A percentile compares a stretch with the other conserved stretches of the same genome.
Evolutionary conservation across 306 rosid genomes (phyloP).

Genomic region (Spatholobus suberectus): DNA sequence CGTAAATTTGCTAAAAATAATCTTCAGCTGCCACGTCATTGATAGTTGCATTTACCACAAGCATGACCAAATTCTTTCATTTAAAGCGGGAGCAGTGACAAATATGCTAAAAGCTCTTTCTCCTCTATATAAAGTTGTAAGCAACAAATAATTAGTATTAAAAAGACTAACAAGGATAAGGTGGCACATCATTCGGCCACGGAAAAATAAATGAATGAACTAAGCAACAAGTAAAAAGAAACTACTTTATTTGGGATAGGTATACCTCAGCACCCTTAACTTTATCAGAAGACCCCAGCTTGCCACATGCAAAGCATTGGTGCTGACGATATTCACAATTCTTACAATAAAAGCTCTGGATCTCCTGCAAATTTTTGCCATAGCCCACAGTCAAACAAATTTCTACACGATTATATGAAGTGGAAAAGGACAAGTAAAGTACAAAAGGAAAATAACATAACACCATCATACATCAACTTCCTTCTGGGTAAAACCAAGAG

Average conservation of each 20-base stretch:
- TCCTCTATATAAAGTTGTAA: slow-evolving; percentile 5
- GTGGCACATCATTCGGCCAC: background rate
- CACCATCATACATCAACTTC: slow-evolving; percentile 71
- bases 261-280: slow-evolving; percentile 79
- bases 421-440: slow-evolving; percentile 17
- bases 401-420: slow-evolving; percentile 17
- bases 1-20: background rate
- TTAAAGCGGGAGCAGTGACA: background rate
- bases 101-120: background rate
- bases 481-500: slow-evolving; percentile 73
- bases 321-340: slow-evolving; percentile 78
- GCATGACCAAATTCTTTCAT: background rate
- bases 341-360: slow-evolving; percentile 64
- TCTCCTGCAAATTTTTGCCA: slow-evolving; percentile 58
- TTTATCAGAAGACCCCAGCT: slow-evolving; percentile 79
- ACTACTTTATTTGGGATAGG: slow-evolving; percentile 22
- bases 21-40: background rate
- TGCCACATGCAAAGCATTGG: slow-evolving; percentile 91
- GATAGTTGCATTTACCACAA: background rate
- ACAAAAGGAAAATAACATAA: slow-evolving; percentile 6
- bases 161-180: background rate
- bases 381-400: slow-evolving; percentile 30
- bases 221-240: background rate
- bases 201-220: background rate
- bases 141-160: background rate